Evolutionary conservation across 495 filamentous ascomycete species (phyloP).

Genomic region (Usnea hakonensis): DNA sequence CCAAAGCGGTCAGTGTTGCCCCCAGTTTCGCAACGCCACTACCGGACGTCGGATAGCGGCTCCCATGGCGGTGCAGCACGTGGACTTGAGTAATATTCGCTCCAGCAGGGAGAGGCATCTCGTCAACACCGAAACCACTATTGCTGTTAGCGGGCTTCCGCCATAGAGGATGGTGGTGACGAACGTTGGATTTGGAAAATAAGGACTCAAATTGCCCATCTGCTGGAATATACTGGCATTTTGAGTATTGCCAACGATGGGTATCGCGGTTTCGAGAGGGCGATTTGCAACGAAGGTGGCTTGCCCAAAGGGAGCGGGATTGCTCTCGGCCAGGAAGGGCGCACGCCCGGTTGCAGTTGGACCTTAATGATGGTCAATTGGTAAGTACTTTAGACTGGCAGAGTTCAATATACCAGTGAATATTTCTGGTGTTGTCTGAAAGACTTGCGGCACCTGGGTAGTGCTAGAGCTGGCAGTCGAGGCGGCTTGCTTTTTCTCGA

Average conservation of each 20-base stretch:
- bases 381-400: neutral
- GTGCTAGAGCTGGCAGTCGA: constrained; percentile 15
- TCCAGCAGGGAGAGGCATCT: constrained; percentile 47
- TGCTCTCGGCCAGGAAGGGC: constrained; percentile 50
- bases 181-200: constrained; percentile 21
- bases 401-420: constrained; percentile 24
- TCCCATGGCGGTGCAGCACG: constrained; percentile 38
- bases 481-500: constrained; percentile 16
- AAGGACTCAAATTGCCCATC: constrained; percentile 42
- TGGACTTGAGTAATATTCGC: constrained; percentile 50
- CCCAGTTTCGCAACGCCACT: constrained; percentile 30
- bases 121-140: constrained; percentile 46
- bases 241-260: constrained; percentile 40
- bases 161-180: neutral
- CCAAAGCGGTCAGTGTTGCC: constrained; percentile 23
- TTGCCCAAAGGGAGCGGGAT: constrained; percentile 42
- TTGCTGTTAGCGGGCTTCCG: neutral
- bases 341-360: constrained; percentile 50
- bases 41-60: constrained; percentile 35
- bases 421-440: constrained; percentile 42
- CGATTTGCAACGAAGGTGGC: constrained; percentile 46
- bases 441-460: constrained; percentile 43
- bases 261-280: constrained; percentile 50
- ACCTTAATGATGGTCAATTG: constrained; percentile 29
- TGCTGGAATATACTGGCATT: constrained; percentile 49